Evolutionary conservation across 2,329 filamentous ascomycete genomes (phyloP), one percentile per base, ranked within the genome.

Genomic region (Botryotinia globosa): DNA sequence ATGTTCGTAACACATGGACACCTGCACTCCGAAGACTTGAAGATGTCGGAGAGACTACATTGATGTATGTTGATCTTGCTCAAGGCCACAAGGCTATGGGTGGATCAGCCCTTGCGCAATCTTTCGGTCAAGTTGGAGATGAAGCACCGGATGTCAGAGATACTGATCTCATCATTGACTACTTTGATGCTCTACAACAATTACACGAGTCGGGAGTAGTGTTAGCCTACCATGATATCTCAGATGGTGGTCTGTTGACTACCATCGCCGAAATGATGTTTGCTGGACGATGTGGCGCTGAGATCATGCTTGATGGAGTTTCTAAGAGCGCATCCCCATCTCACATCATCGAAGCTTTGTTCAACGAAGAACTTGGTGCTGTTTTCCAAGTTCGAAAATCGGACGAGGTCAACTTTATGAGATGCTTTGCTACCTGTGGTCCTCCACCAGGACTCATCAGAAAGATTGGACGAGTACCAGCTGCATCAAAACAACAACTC

Each of bases 251-350:
- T 79, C 85, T 98, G 16, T 89, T 98, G 80, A 96, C 95, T 1
- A 94, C 95, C 9, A 84, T 98, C 48, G 93, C 91, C 4, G 96
- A 99, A 83, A 98, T 98, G 96, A 97, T 97, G 89, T 98, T 98
- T 81, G 95, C 96, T 45, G 96, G 96, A 42, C 92, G 94, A 72
- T 97, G 93, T 79, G 96, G 95, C 74, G 87, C 94, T 44, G 92
- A 97, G 77, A 86, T 98, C 74, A 92, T 93, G 86, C 85, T 98
- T 73, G 94, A 98, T 80, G 88, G 87, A 71, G 85, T 94, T 56
- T 83, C 87, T 42, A 89, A 88, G 74, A 89, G 88, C 37, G 86
- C 90, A 61, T 84, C 88, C 63, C 86, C 90, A 10, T 61, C 75
- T 1, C 85, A 90, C 78, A 83, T 97, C 29, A 84, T 97, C 12